Conservation (phyloP, 2,329 filamentous ascomycete species). For the Pseudocercospora fuligena region DNA sequence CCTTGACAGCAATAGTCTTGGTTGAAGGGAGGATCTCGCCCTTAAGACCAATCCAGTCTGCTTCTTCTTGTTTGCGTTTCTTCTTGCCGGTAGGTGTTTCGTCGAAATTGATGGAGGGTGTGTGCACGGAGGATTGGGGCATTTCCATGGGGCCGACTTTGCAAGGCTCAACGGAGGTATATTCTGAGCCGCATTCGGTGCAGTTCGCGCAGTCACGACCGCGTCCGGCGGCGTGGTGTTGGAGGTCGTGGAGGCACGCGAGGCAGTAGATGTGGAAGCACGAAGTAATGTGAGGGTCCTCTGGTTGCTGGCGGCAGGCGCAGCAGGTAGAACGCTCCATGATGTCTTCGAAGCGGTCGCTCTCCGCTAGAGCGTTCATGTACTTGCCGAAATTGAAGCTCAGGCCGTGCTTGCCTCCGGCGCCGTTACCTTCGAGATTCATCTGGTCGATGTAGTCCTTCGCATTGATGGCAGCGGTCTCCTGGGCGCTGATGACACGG, state of each 20-base stretch:
- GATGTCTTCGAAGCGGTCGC: slow-evolving; percentile 45
- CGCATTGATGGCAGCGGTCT: slow-evolving; percentile 25
- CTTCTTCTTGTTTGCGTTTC: slow-evolving; percentile 31
- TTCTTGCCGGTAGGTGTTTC: slow-evolving; percentile 17
- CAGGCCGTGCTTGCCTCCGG: slow-evolving; percentile 45
- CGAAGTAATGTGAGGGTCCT: slow-evolving; percentile 50
- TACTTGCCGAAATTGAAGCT: slow-evolving; percentile 48
- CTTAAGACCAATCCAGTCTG: slow-evolving; percentile 46
- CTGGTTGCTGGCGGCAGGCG: slow-evolving; percentile 48
- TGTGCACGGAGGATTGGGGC: slow-evolving; percentile 21
- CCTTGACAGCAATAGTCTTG: slow-evolving; percentile 53
- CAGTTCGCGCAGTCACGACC: slow-evolving; percentile 39
- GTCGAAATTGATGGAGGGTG: not conserved
- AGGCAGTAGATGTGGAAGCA: slow-evolving; percentile 64
- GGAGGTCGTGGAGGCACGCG: slow-evolving; percentile 49
- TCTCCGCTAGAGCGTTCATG: slow-evolving; percentile 43
- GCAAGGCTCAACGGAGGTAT: slow-evolving; percentile 21
- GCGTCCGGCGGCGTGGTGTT: slow-evolving; percentile 36
- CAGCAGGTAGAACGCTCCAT: slow-evolving; percentile 46
- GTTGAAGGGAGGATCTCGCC: slow-evolving; percentile 50
- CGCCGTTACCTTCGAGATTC: slow-evolving; percentile 29
- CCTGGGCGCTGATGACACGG: slow-evolving; percentile 25
- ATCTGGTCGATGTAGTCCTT: slow-evolving; percentile 14
- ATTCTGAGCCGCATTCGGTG: slow-evolving; percentile 41
- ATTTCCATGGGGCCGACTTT: not conserved